These are phyloP conservation scores for Sphagnum magellanicum DNA, from an alignment of 228 moss, liverwort and hornwort genomes.

Conservation along the genomic window DNA sequence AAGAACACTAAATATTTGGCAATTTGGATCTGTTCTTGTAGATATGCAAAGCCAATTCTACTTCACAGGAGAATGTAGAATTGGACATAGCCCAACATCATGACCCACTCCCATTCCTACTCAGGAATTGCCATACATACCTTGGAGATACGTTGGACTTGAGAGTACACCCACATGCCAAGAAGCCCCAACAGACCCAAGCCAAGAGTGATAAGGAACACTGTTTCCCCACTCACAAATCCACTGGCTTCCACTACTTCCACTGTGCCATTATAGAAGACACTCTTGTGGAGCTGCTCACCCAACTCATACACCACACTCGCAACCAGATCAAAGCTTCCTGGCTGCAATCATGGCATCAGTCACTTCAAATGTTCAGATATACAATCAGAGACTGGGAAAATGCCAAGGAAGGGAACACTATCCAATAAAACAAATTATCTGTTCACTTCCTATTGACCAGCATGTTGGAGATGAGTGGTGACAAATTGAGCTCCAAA, in stretches of 20 bases:
- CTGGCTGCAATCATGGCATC: constrained; percentile 48
- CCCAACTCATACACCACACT: constrained; percentile 71
- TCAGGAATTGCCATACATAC: constrained; percentile 6
- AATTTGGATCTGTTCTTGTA: too few species aligned
- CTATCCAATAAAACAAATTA: too few species aligned
- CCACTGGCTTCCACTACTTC: constrained; percentile 82
- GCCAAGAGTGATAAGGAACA: constrained; percentile 72
- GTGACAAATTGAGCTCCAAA: too few species aligned
- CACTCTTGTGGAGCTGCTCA: constrained; percentile 46
- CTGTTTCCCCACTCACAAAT: constrained; percentile 90
- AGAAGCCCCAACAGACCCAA: constrained; percentile 69
- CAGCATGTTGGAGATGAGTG: too few species aligned
- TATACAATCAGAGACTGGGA: constrained; percentile 73
- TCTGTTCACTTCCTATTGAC: too few species aligned
- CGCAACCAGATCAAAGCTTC: constrained; percentile 79
- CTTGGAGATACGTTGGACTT: constrained; percentile 70
- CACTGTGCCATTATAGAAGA: constrained; percentile 73
- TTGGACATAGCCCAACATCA: too few species aligned
- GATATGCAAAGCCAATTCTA: too few species aligned
- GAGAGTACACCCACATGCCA: constrained; percentile 84
- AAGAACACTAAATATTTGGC: too few species aligned
- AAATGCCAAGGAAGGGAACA: constrained; percentile 36
- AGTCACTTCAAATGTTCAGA: constrained; percentile 27
- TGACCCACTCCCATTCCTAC: too few species aligned
- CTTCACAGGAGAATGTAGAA: too few species aligned